A percentile compares a stretch with the other conserved stretches of the same genome.
These are phyloP conservation scores for Lentinus polychrous DNA, from an alignment of 1,284 basidiomycete genomes.

Conservation along the genomic window DNA sequence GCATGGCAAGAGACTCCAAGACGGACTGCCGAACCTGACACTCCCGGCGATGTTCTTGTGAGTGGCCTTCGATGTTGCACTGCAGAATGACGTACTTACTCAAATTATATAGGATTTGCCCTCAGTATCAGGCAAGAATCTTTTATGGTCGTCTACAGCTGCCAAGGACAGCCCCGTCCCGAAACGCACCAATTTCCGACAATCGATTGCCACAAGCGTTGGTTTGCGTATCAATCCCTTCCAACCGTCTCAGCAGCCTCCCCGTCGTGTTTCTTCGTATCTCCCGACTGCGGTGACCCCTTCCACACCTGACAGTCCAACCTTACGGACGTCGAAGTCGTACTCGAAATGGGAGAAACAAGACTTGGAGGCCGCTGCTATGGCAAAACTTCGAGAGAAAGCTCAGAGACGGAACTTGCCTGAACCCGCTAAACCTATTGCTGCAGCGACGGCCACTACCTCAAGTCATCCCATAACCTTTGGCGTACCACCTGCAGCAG, in stretches of 20 bases:
- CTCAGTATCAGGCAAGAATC: constrained; percentile 34
- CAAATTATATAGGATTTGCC: constrained; percentile 26
- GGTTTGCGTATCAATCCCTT: constrained; percentile 32
- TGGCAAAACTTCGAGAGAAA: constrained; percentile 36
- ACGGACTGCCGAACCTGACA: constrained; percentile 31
- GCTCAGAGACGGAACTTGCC: constrained; percentile 14
- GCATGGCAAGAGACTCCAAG: constrained; percentile 55
- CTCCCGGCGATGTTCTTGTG: constrained; percentile 27
- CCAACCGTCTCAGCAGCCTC: constrained; percentile 17
- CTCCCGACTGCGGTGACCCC: constrained; percentile 22
- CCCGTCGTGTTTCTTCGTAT: constrained; percentile 34
- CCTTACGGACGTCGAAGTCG: constrained; percentile 38
- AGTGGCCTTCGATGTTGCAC: constrained; percentile 3
- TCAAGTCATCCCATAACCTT: too few relatives aligned
- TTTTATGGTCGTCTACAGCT: constrained; percentile 39
- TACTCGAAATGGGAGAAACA: constrained; percentile 81
- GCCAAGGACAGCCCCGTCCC: constrained; percentile 24
- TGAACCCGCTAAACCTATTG: background rate
- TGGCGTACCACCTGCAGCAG: too few relatives aligned
- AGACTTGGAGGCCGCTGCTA: constrained; percentile 70
- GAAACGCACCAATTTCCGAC: constrained; percentile 31
- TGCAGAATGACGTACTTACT: too few relatives aligned
- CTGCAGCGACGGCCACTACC: too few relatives aligned
- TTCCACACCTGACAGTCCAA: constrained; percentile 43
- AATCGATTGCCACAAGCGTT: constrained; percentile 37